Evolutionary conservation across 306 rosid genomes (phyloP), one percentile per base, ranked within the genome.

Genomic region (Rosa persica): DNA sequence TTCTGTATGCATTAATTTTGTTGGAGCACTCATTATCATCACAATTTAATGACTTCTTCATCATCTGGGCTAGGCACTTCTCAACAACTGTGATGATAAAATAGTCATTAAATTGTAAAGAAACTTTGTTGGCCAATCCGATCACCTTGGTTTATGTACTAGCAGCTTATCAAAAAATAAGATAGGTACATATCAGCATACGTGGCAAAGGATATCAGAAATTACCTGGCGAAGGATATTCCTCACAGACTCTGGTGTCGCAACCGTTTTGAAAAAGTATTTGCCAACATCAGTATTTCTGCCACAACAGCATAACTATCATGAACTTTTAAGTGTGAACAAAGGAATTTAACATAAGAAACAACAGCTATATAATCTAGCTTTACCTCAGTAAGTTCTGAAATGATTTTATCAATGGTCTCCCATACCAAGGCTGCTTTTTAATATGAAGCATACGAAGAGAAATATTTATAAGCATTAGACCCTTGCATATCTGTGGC

Each of bases 351-450:
- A 43, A 46, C 36, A 61, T 46, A 20, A 81, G 38, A 70, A 88
- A 75, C 67, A 78, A 77, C 1, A 20, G 44, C 48, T 71, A 76
- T 10, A 0, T 38, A 36, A 52, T 78, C 75, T 73, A 57, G 27
- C 69, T 79, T 48, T 86, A 92, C 97, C 97, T 92, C 74, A 94
- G 90, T 89, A 94, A 87, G 80, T 74, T 88, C 87, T 94, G 98
- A 85, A 94, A 88, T 70, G 93, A 90, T 78, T 83, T 89, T 82
- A 94, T 88, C 73, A 94, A 89, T 34, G 95, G 95, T 76, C 72
- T 94, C 79, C 81, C 97, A 84, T 68, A 94, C 98, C 98, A 94
- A 39, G 98, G 98, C 82, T 94, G 98, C 87, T 94, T 94, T 88
- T 81, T 92, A 71, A 90, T 85, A 76, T 94, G 98, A 76, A 94